These are phyloP conservation scores for Dictyostelium discoideum DNA, from an alignment of 78 protist genomes.

Conservation along the genomic window dicty_2.7 NC_007088.5:5535501-5536000, in stretches of 20 bases:
- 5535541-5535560: neutral
- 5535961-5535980: neutral
- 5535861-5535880: conserved; percentile 12
- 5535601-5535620: conserved; percentile 20
- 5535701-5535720: conserved; percentile 17
- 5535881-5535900: conserved; percentile 25
- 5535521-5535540: too few species aligned
- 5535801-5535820: neutral
- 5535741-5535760: neutral
- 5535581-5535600: neutral
- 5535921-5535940: conserved; percentile 19
- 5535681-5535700: conserved; percentile 10
- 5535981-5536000: neutral
- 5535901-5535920: neutral
- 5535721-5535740: conserved; percentile 10
- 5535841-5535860: too few species aligned
- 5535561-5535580: neutral
- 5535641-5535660: neutral
- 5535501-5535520: neutral
- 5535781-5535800: neutral
- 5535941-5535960: conserved; percentile 34
- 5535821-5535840: too few species aligned
- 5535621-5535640: conserved; percentile 22
- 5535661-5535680: conserved; percentile 35
- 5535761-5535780: neutral